phyloP scores from a whole-genome alignment of 306 rosid genomes.

The Crataegus laevigata region DNA sequence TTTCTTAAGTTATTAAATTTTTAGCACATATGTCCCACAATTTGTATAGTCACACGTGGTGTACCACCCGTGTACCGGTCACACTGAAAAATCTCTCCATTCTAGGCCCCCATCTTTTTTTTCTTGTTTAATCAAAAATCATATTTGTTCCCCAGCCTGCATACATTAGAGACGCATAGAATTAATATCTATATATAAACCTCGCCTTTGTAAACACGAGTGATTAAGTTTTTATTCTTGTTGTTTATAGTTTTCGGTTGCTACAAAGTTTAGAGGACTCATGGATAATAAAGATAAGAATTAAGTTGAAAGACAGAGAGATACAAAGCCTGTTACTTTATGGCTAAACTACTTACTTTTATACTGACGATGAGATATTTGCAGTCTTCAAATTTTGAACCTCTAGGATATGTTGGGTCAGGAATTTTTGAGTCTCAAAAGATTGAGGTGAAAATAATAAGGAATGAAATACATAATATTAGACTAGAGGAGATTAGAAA shows the following conservation, averaged over 20 bases:
- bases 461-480: not conserved
- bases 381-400: not conserved
- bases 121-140: not conserved
- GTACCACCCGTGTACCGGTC: no score
- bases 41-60: no score
- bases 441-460: not conserved
- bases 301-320: no score
- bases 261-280: not conserved
- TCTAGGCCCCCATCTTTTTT: not conserved
- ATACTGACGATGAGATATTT: not conserved
- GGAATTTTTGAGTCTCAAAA: no score
- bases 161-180: not conserved
- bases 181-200: not conserved
- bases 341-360: not conserved
- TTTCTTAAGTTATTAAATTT: no score
- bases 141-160: conserved; percentile 8
- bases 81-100: no score
- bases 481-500: not conserved
- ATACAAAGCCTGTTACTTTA: not conserved
- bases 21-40: no score
- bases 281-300: not conserved
- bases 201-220: not conserved
- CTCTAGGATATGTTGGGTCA: no score
- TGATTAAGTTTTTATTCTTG: not conserved
- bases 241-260: not conserved